A percentile compares a stretch with the other conserved stretches of the same genome.
Conservation (phyloP, 2,329 filamentous ascomycete genomes). For the Parastagonospora nodorum region DNA sequence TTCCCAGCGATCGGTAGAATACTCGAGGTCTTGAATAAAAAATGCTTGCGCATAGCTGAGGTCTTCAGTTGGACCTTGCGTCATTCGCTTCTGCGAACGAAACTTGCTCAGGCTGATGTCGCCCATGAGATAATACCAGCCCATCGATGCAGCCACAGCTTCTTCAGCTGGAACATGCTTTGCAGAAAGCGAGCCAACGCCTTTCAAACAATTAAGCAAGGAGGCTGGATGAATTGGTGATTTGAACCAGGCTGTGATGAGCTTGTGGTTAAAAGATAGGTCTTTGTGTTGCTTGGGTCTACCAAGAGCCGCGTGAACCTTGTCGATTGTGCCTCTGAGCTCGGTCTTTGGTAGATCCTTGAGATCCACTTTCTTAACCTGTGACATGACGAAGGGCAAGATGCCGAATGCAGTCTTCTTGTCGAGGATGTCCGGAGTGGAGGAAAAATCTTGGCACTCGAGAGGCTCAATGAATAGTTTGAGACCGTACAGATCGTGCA, state of each 20-base stretch:
- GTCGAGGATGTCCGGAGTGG: constrained; percentile 75
- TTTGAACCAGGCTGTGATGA: constrained; percentile 81
- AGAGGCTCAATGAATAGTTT: constrained; percentile 42
- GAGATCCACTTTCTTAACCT: constrained; percentile 82
- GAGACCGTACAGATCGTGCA: constrained; percentile 49
- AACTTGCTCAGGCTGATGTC: constrained; percentile 89
- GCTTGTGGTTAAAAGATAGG: constrained; percentile 84
- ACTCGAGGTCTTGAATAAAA: constrained; percentile 80
- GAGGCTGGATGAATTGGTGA: constrained; percentile 81
- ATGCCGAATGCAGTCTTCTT: constrained; percentile 79
- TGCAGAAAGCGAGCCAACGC: constrained; percentile 61
- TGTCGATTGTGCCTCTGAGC: constrained; percentile 86
- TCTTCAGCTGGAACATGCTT: constrained; percentile 66
- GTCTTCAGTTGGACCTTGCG: constrained; percentile 79
- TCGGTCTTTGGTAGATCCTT: constrained; percentile 93
- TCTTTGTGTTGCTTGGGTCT: constrained; percentile 75
- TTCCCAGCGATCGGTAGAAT: constrained; percentile 82
- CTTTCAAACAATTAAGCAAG: constrained; percentile 79
- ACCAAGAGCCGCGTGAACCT: constrained; percentile 86
- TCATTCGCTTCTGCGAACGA: constrained; percentile 76
- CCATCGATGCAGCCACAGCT: constrained; percentile 72
- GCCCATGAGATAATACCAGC: constrained; percentile 91
- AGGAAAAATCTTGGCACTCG: constrained; percentile 69
- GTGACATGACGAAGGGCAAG: constrained; percentile 79
- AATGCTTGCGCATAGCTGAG: constrained; percentile 81